phyloP scores from a whole-genome alignment of 441 rosid genomes.

The Macaranga tanarius region DNA sequence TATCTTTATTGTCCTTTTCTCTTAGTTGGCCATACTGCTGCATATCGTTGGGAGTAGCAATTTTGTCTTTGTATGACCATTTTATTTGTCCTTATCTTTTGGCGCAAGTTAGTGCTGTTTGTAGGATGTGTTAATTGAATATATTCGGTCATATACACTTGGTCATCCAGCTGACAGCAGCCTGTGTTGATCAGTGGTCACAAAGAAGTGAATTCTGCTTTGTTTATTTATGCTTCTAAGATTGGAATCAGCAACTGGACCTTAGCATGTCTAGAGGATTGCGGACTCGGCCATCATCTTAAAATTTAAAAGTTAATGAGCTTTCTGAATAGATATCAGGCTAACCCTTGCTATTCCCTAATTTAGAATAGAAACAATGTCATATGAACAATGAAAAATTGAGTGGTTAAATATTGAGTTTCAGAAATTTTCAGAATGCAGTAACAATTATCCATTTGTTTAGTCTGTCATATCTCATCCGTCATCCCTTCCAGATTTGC shows the following conservation, averaged over 20 bases:
- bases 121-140: no score
- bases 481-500: not conserved
- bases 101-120: not conserved
- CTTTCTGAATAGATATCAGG: not conserved
- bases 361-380: not conserved
- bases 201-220: no score
- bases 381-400: not conserved
- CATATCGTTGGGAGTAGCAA: constrained; percentile 17
- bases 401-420: not conserved
- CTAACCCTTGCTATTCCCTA: no score
- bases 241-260: no score
- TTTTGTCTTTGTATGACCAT: constrained; percentile 8
- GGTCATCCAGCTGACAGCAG: not conserved
- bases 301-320: not conserved
- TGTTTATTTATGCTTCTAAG: no score
- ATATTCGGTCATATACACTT: no score
- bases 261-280: no score
- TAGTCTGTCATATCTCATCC: not conserved
- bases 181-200: not conserved
- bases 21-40: not conserved
- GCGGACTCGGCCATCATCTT: no score
- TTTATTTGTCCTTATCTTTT: not conserved
- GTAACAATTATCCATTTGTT: not conserved
- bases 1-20: constrained; percentile 10
- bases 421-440: no score